These are phyloP conservation scores for Lodderomyces elongisporus DNA, from an alignment of 1,139 yeast genomes.

Conservation along the genomic window DNA sequence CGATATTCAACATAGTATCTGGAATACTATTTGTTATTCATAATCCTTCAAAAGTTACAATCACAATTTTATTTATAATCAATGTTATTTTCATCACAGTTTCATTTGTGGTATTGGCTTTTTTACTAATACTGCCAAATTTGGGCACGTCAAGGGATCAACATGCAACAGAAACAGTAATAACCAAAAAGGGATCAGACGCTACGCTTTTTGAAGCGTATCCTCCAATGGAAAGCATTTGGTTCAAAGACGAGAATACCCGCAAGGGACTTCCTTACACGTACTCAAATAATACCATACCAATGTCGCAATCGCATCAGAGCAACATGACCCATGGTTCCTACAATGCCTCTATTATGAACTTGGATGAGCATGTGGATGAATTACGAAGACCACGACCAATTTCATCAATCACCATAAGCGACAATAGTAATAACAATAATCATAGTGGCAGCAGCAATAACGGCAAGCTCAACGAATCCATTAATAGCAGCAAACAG, in stretches of 20 bases:
- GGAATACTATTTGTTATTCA: constrained; percentile 15
- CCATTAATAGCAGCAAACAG: constrained; percentile 1
- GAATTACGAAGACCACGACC: no score
- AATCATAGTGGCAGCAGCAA: constrained; percentile 2
- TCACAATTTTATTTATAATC: constrained; percentile 13
- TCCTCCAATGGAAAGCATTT: constrained; percentile 8
- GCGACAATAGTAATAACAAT: constrained; percentile 1
- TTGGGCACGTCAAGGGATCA: background rate
- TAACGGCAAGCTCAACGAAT: background rate
- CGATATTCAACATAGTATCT: constrained; percentile 15
- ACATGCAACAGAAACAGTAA: background rate
- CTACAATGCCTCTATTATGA: constrained; percentile 6
- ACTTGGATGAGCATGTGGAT: constrained; percentile 6
- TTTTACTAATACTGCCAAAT: constrained; percentile 1
- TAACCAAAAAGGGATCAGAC: constrained; percentile 9
- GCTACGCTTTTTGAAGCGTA: constrained; percentile 10
- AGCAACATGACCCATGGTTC: constrained; percentile 1
- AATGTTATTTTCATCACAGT: constrained; percentile 12
- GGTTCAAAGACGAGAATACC: constrained; percentile 2
- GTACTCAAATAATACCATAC: constrained; percentile 4
- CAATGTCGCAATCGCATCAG: constrained; percentile 3
- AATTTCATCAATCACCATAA: no score
- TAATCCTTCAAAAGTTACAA: constrained; percentile 1
- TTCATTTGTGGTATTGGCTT: constrained; percentile 7
- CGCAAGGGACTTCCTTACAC: constrained; percentile 1